phyloP scores from a whole-genome alignment of 78 protist species.

The Dictyostelium intermedium region DNA sequence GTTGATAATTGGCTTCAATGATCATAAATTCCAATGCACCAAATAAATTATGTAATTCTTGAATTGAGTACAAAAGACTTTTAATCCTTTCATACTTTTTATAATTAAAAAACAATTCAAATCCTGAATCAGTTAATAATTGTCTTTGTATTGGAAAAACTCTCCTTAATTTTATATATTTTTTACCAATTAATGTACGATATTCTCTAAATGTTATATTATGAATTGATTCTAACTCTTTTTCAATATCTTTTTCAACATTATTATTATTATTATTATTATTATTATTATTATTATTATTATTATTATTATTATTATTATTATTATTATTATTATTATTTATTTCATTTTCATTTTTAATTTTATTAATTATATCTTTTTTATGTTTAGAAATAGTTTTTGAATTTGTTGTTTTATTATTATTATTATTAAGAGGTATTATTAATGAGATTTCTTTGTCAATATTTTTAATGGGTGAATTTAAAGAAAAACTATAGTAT shows the following conservation, averaged over 20 bases:
- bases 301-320: not conserved
- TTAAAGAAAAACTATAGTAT: not conserved
- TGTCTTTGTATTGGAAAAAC: not conserved
- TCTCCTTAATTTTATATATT: not conserved
- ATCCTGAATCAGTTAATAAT: not conserved
- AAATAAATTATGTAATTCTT: constrained; percentile 1
- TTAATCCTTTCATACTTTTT: not conserved
- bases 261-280: not conserved
- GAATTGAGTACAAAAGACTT: not conserved
- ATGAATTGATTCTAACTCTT: not conserved
- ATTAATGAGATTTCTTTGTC: not conserved
- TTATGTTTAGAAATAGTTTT: not conserved
- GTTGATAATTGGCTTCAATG: not conserved
- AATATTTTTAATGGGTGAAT: not conserved
- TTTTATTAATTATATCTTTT: not conserved
- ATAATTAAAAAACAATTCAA: not conserved
- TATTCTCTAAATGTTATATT: not conserved
- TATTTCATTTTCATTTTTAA: not conserved
- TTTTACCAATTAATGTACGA: not conserved
- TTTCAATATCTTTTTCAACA: not conserved
- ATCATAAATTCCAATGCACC: constrained; percentile 17
- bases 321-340: too few relatives aligned
- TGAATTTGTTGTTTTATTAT: not conserved
- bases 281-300: not conserved
- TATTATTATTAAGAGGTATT: not conserved